Percentiles rank a stretch among this genome's conserved stretches.
phyloP scores from a whole-genome alignment of 2,329 filamentous ascomycete genomes.

The Dryadomyces sulphureus region DNA sequence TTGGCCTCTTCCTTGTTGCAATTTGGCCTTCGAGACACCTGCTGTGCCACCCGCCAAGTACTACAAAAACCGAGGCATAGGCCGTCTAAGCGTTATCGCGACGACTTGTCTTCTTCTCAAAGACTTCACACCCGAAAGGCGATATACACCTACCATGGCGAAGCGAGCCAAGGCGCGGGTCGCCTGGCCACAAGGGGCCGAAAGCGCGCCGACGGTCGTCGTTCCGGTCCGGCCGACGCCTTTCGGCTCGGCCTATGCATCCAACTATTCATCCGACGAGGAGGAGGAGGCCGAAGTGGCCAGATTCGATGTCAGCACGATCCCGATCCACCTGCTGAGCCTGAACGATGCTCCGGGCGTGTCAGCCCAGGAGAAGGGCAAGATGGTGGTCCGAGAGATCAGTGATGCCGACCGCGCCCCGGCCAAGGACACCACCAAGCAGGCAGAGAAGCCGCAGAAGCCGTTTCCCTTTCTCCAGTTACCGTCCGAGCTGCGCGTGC shows the following conservation, averaged over 20 bases:
- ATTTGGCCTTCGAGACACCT: not conserved
- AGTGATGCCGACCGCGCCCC: not conserved
- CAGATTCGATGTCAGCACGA: conserved; percentile 11
- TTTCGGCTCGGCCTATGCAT: conserved; percentile 21
- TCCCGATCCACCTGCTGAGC: conserved; percentile 28
- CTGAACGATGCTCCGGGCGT: conserved; percentile 18
- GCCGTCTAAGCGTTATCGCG: no score
- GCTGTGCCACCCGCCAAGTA: not conserved
- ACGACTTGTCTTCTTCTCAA: not conserved
- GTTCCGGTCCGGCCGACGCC: conserved; percentile 21
- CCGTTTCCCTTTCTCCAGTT: conserved; percentile 53
- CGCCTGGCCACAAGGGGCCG: conserved; percentile 16
- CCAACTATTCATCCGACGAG: conserved; percentile 16
- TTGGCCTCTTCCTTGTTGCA: not conserved
- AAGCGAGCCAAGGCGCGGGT: conserved; percentile 14
- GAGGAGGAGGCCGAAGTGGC: conserved; percentile 24
- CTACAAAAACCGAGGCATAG: no score
- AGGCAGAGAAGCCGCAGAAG: conserved; percentile 13
- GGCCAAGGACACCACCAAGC: conserved; percentile 4
- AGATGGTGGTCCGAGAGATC: not conserved
- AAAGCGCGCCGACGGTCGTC: conserved; percentile 16
- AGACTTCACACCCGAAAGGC: not conserved
- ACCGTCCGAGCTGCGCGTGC: conserved; percentile 53
- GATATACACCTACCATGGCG: conserved; percentile 1
- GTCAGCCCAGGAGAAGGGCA: not conserved